Evolutionary conservation across 78 protist genomes (phyloP), one percentile per base, ranked within the genome.

Genomic region (Parvularia atlantis): DNA sequence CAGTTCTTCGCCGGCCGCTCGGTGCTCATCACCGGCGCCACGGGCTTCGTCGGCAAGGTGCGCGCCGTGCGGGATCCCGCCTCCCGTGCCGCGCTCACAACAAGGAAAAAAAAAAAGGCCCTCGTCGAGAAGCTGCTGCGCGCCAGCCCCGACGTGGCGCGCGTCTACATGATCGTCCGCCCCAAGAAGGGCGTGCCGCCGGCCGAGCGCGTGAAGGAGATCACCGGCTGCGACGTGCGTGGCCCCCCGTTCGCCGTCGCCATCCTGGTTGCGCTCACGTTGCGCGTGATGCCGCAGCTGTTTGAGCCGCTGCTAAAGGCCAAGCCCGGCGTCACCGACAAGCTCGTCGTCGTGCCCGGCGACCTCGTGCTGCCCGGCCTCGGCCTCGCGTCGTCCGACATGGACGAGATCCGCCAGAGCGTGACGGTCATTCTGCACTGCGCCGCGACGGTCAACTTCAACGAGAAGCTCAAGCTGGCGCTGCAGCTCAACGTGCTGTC

Each of bases 1-100:
- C 46, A 60, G 9, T 54, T 43, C 35, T 78, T 30, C 59, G 26
- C 61, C 10, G 88, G 88, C 9, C 66, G 73, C 40, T 7, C 17
- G 7, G 28, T 89, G n/a, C 43, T 89, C 43, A 44, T 84, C 63
- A 89, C 93, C 1, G 93, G 93, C 17, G 14, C 69, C 35, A 85
- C 93, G 19, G 93, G 93, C 35, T 89, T 89, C 33, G 83, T 89
- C n/a, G 93, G 93, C 35, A 70, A 70, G 56, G n/a, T n/a, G n/a
- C n/a, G n/a, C n/a, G n/a, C n/a, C n/a, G n/a, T n/a, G n/a, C n/a
- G n/a, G n/a, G n/a, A n/a, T n/a, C n/a, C n/a, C n/a, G n/a, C n/a
- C n/a, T n/a, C n/a, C n/a, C n/a, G n/a, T n/a, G n/a, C n/a, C n/a
- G n/a, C n/a, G n/a, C n/a, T n/a, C n/a, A n/a, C n/a, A n/a, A n/a